Percentiles rank a stretch among this genome's conserved stretches.
Conservation (phyloP, 441 rosid genomes). For the Jatropha multifida region DNA sequence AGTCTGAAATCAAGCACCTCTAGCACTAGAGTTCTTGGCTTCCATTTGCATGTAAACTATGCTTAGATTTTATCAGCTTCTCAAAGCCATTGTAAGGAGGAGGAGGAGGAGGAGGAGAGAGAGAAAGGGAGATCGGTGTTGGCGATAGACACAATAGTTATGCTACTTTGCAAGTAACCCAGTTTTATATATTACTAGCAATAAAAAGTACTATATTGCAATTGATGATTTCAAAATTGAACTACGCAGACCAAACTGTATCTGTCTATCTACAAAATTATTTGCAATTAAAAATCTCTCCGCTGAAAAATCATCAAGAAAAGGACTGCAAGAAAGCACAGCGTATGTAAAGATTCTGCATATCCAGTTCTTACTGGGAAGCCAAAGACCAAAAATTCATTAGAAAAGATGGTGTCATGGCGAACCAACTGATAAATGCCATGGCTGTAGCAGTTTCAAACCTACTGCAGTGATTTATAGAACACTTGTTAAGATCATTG, state of each 20-base stretch:
- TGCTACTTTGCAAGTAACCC: neutral
- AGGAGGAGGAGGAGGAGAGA: neutral
- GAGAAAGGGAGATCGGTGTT: too few species aligned
- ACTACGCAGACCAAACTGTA: constrained; percentile 2
- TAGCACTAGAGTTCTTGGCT: neutral
- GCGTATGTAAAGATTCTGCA: constrained; percentile 5
- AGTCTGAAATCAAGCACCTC: neutral
- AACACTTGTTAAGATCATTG: constrained; percentile 57
- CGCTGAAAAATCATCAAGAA: constrained; percentile 3
- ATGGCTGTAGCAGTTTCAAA: constrained; percentile 80
- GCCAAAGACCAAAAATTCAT: constrained; percentile 84
- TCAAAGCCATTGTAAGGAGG: neutral
- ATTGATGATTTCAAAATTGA: neutral
- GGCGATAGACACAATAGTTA: neutral
- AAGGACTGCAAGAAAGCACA: constrained; percentile 4
- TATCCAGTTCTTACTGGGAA: constrained; percentile 35
- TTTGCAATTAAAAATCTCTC: constrained; percentile 19
- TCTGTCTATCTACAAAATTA: constrained; percentile 20
- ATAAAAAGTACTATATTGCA: neutral
- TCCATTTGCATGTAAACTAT: neutral
- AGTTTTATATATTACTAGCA: neutral
- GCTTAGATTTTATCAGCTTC: neutral
- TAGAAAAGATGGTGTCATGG: constrained; percentile 67
- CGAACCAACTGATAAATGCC: constrained; percentile 84
- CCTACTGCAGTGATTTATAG: constrained; percentile 55